Percentiles rank a stretch among this genome's conserved stretches.
phyloP scores from a whole-genome alignment of 345 rosid species.

The Gossypium ekmanianum region DNA sequence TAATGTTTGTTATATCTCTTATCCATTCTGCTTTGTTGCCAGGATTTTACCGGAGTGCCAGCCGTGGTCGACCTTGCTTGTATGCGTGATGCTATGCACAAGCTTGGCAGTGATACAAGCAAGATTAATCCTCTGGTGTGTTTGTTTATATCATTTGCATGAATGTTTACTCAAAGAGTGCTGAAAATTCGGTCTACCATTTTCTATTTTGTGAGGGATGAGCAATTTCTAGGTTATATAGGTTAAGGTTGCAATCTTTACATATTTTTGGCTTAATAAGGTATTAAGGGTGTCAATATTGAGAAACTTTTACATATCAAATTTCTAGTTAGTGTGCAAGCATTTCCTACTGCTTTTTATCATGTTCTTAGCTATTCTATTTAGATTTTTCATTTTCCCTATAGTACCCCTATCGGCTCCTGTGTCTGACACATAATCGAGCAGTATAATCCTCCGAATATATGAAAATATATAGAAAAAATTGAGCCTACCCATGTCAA shows the following conservation, averaged over 20 bases:
- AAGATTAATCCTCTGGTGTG: slow-evolving; percentile 90
- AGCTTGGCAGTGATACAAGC: slow-evolving; percentile 76
- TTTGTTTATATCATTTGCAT: background rate
- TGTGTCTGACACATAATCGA: too few species aligned
- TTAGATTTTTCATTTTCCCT: too few species aligned
- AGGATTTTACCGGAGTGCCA: slow-evolving; percentile 99
- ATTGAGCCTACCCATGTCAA: too few species aligned
- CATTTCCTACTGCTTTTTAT: background rate
- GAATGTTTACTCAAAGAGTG: background rate
- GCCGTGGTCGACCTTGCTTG: slow-evolving; percentile 98
- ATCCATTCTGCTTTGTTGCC: slow-evolving; percentile 18
- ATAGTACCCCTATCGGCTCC: too few species aligned
- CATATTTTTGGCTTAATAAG: background rate
- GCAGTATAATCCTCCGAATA: too few species aligned
- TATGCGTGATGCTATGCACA: slow-evolving; percentile 98
- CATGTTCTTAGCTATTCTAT: too few species aligned
- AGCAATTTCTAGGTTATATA: background rate
- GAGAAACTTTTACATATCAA: background rate
- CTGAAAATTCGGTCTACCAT: background rate
- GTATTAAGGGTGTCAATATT: background rate
- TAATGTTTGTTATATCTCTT: background rate
- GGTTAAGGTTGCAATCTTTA: background rate
- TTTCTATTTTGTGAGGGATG: background rate
- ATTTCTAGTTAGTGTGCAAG: background rate
- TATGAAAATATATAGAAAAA: too few species aligned